These are phyloP conservation scores for Plasmodium ovale DNA, from an alignment of 169 alveolate genomes.

Conservation along the genomic window DNA sequence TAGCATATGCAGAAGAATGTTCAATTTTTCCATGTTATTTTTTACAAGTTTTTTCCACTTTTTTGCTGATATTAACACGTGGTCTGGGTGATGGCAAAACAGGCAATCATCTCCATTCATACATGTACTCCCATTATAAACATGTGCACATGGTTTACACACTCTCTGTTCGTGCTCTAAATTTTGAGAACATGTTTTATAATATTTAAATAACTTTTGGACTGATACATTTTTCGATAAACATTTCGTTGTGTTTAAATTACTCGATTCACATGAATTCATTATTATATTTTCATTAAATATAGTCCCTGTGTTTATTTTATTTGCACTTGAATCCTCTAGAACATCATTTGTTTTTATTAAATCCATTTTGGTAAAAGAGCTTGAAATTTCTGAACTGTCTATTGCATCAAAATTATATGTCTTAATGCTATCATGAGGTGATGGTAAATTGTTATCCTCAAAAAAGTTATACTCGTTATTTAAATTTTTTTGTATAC, in stretches of 20 bases:
- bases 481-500: constrained; percentile 71
- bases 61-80: constrained; percentile 74
- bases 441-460: constrained; percentile 15
- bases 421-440: constrained; percentile 58
- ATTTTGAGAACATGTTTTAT: constrained; percentile 69
- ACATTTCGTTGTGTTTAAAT: constrained; percentile 40
- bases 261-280: constrained; percentile 64
- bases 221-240: constrained; percentile 52
- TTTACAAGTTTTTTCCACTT: constrained; percentile 75
- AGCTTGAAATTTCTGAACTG: constrained; percentile 59
- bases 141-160: constrained; percentile 77
- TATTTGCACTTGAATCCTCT: constrained; percentile 30
- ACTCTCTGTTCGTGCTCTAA: constrained; percentile 75
- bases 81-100: constrained; percentile 74
- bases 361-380: constrained; percentile 74
- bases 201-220: constrained; percentile 63
- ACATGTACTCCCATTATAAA: constrained; percentile 71
- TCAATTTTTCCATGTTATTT: constrained; percentile 72
- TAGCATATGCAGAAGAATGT: constrained; percentile 55
- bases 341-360: constrained; percentile 66
- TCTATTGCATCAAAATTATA: constrained; percentile 54
- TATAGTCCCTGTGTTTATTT: constrained; percentile 40
- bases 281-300: constrained; percentile 52
- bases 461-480: constrained; percentile 72
- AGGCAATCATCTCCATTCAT: constrained; percentile 73